These are phyloP conservation scores for Calonectria pauciramosa DNA, from an alignment of 2,329 filamentous ascomycete genomes.

Conservation along the genomic window DNA sequence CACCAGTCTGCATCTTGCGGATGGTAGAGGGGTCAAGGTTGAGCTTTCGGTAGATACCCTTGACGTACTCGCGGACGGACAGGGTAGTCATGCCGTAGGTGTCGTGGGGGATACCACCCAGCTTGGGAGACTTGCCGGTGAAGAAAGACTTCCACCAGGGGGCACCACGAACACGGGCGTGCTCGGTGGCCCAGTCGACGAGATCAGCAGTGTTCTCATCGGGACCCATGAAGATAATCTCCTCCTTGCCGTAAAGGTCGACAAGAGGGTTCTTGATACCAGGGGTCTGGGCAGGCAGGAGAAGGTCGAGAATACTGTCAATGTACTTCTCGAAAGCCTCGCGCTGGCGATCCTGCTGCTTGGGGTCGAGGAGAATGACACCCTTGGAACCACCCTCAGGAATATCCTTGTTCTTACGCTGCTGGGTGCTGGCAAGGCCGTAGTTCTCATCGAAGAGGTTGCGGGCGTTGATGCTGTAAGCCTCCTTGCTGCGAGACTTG, in stretches of 20 bases:
- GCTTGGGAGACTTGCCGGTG: conserved; percentile 95
- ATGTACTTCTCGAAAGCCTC: conserved; percentile 99
- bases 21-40: conserved; percentile 88
- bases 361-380: conserved; percentile 92
- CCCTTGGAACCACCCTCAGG: conserved; percentile 98
- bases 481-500: conserved; percentile 96
- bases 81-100: conserved; percentile 97
- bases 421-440: conserved; percentile 96
- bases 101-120: conserved; percentile 97
- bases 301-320: conserved; percentile 95
- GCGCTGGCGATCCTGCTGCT: conserved; percentile 91
- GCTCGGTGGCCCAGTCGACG: conserved; percentile 98
- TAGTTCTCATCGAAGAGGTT: conserved; percentile 99
- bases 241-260: conserved; percentile 92
- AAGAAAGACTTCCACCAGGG: conserved; percentile 99
- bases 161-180: conserved; percentile 87
- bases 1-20: conserved; percentile 96
- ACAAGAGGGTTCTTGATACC: conserved; percentile 99
- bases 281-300: conserved; percentile 89
- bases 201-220: conserved; percentile 99
- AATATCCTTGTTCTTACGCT: conserved; percentile 99
- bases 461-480: conserved; percentile 95
- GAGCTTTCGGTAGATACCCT: conserved; percentile 97
- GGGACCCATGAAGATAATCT: conserved; percentile 98
- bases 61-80: conserved; percentile 95